These are phyloP conservation scores for Tremella mesenterica DNA, from an alignment of 768 basidiomycete genomes.

Conservation along the genomic window DNA sequence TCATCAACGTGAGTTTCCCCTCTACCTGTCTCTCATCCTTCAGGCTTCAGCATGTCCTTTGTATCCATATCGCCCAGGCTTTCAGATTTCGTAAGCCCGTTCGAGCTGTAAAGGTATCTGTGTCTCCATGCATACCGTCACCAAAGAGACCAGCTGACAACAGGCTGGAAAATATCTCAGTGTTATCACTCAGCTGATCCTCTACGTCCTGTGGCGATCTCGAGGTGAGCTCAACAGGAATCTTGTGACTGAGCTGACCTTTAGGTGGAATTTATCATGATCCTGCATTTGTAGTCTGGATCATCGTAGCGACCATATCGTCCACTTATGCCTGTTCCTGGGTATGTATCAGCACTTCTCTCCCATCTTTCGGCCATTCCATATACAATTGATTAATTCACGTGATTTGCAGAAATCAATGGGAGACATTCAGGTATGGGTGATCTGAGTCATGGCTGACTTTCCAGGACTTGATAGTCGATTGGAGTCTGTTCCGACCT, in stretches of 20 bases:
- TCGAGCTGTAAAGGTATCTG: too few relatives aligned
- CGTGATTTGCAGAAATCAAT: too few relatives aligned
- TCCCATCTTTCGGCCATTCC: too few relatives aligned
- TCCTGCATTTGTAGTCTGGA: conserved; percentile 58
- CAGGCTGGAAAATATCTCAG: conserved; percentile 77
- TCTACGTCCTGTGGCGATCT: conserved; percentile 72
- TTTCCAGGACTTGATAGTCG: conserved; percentile 73
- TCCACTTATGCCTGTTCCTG: conserved; percentile 67
- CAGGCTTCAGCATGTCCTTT: too few relatives aligned
- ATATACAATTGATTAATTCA: too few relatives aligned
- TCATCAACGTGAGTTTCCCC: conserved; percentile 77
- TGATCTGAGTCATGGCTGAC: conserved; percentile 51
- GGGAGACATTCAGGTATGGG: too few relatives aligned
- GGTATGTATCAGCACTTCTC: conserved; percentile 52
- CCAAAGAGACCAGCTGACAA: background rate
- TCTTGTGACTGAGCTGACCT: conserved; percentile 73
- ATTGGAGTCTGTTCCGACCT: conserved; percentile 74
- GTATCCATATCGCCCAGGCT: too few relatives aligned
- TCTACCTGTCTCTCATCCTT: too few relatives aligned
- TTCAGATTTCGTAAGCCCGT: too few relatives aligned
- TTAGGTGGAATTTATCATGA: conserved; percentile 51
- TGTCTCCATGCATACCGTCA: too few relatives aligned
- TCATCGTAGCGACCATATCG: conserved; percentile 56
- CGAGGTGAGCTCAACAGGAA: too few relatives aligned
- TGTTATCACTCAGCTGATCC: conserved; percentile 58